phyloP scores from a whole-genome alignment of 306 rosid genomes.

The Leucaena leucocephala region DNA sequence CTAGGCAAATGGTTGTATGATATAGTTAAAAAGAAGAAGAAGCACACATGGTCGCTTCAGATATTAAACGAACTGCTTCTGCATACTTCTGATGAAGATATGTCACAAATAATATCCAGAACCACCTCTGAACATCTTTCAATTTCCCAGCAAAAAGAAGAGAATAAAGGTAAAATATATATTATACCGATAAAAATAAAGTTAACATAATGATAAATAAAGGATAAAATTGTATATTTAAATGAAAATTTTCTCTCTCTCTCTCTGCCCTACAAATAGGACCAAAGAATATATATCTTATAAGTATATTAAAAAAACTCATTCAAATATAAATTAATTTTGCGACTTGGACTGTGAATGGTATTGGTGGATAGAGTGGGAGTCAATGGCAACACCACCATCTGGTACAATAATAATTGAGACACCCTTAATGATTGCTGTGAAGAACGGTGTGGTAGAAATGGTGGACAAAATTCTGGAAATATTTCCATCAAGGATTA shows the following conservation, averaged over 20 bases:
- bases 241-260: too few species aligned
- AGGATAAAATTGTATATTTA: too few species aligned
- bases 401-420: not conserved
- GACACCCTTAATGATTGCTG: not conserved
- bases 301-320: too few species aligned
- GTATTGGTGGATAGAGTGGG: too few species aligned
- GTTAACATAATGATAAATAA: too few species aligned
- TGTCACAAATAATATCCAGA: not conserved
- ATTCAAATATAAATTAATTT: too few species aligned
- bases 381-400: not conserved
- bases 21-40: not conserved
- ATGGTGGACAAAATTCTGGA: not conserved
- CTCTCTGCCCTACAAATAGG: too few species aligned
- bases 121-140: not conserved
- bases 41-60: not conserved
- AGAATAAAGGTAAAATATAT: not conserved
- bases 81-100: not conserved
- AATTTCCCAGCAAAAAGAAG: not conserved
- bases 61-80: not conserved
- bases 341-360: not conserved
- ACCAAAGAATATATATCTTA: too few species aligned
- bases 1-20: not conserved
- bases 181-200: too few species aligned
- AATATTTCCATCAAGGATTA: not conserved
- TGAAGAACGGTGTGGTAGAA: not conserved